Evolutionary conservation across 345 rosid genomes (phyloP).

Genomic region (Eucalyptus viminalis): DNA sequence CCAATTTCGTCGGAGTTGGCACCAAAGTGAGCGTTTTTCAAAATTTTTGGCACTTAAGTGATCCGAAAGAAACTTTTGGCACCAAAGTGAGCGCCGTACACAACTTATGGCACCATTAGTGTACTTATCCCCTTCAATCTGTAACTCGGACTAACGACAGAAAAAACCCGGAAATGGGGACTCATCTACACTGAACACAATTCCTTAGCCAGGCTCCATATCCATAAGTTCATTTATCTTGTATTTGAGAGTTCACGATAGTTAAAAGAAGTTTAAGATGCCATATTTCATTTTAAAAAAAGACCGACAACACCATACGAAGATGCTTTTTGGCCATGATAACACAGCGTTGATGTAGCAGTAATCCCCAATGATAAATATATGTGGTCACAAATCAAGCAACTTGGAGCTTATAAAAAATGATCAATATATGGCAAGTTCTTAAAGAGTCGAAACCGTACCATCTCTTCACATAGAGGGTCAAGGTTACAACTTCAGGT

Average conservation of each 20-base stretch:
- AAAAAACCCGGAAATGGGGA: not conserved
- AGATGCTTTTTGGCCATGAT: not conserved
- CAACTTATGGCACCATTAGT: no score
- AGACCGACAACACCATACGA: not conserved
- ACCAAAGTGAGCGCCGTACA: no score
- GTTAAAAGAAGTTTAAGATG: not conserved
- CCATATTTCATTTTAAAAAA: not conserved
- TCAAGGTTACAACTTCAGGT: not conserved
- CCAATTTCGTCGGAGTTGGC: no score
- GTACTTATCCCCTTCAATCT: no score
- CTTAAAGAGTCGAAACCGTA: not conserved
- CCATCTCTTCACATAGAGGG: not conserved
- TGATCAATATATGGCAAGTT: not conserved
- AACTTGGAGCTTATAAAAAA: not conserved
- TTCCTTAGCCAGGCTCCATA: not conserved
- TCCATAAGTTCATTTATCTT: not conserved
- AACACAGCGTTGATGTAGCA: not conserved
- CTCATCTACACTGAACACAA: not conserved
- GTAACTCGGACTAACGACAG: no score
- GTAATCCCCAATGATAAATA: not conserved
- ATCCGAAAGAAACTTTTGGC: no score
- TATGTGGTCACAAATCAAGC: not conserved
- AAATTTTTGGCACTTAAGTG: no score
- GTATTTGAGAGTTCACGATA: not conserved
- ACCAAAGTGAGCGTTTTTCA: no score